phyloP scores from a whole-genome alignment of 192 early-diverging fungal genomes.

The Phlyctochytrium planicorne region DNA sequence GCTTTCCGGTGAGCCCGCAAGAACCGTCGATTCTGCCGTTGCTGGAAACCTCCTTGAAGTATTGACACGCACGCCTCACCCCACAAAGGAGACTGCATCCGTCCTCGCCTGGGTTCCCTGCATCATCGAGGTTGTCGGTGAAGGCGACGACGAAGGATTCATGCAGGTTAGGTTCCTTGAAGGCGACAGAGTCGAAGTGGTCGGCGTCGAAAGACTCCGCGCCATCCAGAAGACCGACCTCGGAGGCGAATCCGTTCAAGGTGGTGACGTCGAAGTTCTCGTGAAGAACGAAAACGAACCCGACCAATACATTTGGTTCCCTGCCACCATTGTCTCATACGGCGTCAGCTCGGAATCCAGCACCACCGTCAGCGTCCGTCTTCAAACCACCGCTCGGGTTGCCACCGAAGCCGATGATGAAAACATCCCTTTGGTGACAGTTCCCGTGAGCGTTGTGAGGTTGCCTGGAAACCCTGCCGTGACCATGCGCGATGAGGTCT shows the following conservation, averaged over 20 bases:
- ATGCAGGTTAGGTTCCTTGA: slow-evolving; percentile 5
- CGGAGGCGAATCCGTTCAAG: not conserved
- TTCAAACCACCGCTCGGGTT: not conserved
- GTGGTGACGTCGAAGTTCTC: slow-evolving; percentile 1
- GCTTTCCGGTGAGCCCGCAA: not conserved
- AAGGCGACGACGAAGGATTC: slow-evolving; percentile 12
- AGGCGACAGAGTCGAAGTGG: slow-evolving; percentile 1
- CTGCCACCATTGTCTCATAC: not conserved
- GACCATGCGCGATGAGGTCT: not conserved
- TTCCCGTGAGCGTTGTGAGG: not conserved
- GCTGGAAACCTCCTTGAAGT: slow-evolving; percentile 6
- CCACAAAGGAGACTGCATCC: not conserved
- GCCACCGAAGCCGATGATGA: not conserved
- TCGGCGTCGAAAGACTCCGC: slow-evolving; percentile 4
- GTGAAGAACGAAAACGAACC: not conserved
- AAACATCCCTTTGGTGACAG: not conserved
- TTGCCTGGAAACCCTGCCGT: slow-evolving; percentile 2
- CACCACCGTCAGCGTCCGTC: slow-evolving; percentile 1
- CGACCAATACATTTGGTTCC: not conserved
- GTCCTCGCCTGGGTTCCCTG: slow-evolving; percentile 9
- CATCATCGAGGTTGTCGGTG: slow-evolving; percentile 9
- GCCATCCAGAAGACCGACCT: not conserved
- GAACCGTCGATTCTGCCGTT: not conserved
- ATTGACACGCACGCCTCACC: slow-evolving; percentile 1
- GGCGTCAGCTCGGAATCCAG: not conserved